Evolutionary conservation across 352 stramenopile genomes (phyloP).

Genomic region (Halophytophthora batemanensis): DNA sequence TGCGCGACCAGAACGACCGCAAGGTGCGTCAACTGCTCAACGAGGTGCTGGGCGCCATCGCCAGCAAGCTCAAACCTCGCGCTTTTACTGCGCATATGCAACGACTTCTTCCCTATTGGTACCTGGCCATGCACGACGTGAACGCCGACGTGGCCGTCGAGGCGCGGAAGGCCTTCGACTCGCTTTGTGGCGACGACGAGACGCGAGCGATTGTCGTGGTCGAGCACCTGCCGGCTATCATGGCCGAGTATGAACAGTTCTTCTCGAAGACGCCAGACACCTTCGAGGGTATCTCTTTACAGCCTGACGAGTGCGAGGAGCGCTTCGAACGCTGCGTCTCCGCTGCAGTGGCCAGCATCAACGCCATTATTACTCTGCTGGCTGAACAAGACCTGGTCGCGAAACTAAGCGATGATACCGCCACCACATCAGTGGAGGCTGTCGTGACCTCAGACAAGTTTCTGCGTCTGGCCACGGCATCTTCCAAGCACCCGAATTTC

Average conservation of each 20-base stretch:
- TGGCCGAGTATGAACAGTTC: constrained; percentile 67
- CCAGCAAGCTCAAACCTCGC: constrained; percentile 61
- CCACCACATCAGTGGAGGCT: constrained; percentile 35
- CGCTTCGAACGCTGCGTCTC: constrained; percentile 73
- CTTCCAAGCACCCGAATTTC: constrained; percentile 79
- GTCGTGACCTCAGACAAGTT: constrained; percentile 68
- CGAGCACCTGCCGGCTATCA: constrained; percentile 37
- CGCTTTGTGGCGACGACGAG: constrained; percentile 42
- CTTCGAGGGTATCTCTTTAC: constrained; percentile 58
- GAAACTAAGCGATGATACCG: constrained; percentile 37
- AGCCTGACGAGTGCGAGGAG: constrained; percentile 67
- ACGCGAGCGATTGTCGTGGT: constrained; percentile 31
- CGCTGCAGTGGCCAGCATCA: constrained; percentile 52
- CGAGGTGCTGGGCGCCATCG: constrained; percentile 57
- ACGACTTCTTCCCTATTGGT: constrained; percentile 75
- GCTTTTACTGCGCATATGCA: constrained; percentile 71
- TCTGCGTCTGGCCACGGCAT: constrained; percentile 40
- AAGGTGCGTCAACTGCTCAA: constrained; percentile 78
- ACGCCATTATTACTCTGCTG: constrained; percentile 56
- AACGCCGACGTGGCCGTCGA: constrained; percentile 49
- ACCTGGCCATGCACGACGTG: constrained; percentile 76
- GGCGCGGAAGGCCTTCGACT: constrained; percentile 49
- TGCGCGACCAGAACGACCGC: constrained; percentile 82
- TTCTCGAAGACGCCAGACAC: constrained; percentile 56
- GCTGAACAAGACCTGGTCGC: constrained; percentile 30